Evolutionary conservation across 306 rosid species (phyloP).

Genomic region (Nissolia schottii): DNA sequence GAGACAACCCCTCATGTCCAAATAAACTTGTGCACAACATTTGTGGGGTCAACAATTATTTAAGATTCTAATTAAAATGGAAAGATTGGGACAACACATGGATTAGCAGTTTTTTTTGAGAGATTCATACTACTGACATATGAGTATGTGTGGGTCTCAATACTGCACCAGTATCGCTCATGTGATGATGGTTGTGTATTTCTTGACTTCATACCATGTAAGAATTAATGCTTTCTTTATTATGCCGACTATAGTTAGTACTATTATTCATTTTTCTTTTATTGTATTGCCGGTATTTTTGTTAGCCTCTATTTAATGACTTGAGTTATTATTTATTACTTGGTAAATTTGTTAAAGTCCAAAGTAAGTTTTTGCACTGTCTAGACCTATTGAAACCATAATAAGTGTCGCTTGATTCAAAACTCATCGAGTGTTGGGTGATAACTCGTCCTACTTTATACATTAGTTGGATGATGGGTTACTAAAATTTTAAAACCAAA

Average conservation of each 20-base stretch:
- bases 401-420: too few species aligned
- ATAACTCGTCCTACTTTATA: too few species aligned
- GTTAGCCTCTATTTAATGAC: too few species aligned
- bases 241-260: not conserved
- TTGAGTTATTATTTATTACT: too few species aligned
- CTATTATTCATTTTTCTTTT: too few species aligned
- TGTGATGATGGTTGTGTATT: not conserved
- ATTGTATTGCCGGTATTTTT: too few species aligned
- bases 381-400: too few species aligned
- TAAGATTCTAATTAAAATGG: slow-evolving; percentile 2
- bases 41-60: not conserved
- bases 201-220: not conserved
- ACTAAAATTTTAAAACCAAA: too few species aligned
- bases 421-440: too few species aligned
- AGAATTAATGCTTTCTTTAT: not conserved
- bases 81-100: not conserved
- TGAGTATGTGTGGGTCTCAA: not conserved
- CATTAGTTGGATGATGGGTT: too few species aligned
- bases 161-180: not conserved
- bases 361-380: too few species aligned
- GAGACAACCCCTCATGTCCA: not conserved
- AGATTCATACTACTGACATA: not conserved
- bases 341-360: too few species aligned
- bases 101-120: not conserved
- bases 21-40: not conserved